Conservation (phyloP, 345 rosid genomes). For the Populus simonii region DNA sequence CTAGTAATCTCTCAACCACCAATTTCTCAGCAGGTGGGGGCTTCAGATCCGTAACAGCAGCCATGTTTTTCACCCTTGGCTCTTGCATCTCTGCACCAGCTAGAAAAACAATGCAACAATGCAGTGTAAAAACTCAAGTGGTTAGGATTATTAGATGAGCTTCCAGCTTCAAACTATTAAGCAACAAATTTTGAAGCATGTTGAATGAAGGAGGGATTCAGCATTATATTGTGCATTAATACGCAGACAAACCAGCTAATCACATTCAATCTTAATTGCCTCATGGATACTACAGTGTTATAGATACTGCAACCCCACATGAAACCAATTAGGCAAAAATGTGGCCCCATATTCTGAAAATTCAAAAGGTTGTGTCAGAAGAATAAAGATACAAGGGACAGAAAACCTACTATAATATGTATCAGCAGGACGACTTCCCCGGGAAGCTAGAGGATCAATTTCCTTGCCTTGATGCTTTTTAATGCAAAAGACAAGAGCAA, state of each 20-base stretch:
- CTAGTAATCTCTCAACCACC: constrained; percentile 51
- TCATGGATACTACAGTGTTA: not conserved
- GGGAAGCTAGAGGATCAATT: constrained; percentile 42
- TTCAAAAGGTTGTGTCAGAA: not conserved
- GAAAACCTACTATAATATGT: constrained; percentile 37
- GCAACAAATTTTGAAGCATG: not conserved
- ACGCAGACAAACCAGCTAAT: not conserved
- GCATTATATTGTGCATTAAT: not conserved
- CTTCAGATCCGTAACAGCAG: constrained; percentile 68
- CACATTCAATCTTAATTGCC: not conserved
- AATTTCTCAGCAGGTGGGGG: constrained; percentile 70
- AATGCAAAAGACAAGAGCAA: constrained; percentile 48
- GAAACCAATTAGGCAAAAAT: not conserved
- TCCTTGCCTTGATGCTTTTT: constrained; percentile 46
- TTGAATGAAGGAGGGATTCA: constrained; percentile 2
- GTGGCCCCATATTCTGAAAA: not conserved
- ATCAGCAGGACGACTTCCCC: constrained; percentile 45
- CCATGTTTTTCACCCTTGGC: constrained; percentile 57
- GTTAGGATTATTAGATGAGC: not conserved
- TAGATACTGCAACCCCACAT: not conserved
- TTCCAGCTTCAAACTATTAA: constrained; percentile 8
- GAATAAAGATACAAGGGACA: not conserved
- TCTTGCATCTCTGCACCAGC: constrained; percentile 54
- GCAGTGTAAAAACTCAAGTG: constrained; percentile 4
- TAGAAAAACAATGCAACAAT: constrained; percentile 19